Base-by-base conservation (phyloP, 805 yeast species). In the Candida dajiaensis region DNA sequence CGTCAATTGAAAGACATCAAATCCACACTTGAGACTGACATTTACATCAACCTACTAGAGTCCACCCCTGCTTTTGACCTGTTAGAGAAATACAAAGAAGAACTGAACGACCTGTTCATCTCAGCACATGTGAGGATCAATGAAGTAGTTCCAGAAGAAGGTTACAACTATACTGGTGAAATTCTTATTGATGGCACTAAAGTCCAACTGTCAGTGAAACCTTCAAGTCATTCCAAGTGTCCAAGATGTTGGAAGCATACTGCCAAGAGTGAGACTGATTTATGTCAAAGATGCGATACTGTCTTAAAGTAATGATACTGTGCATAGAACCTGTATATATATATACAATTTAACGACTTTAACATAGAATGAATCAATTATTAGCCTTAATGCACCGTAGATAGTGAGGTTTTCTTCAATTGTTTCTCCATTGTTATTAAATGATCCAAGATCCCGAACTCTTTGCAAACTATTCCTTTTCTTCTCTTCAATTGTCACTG, bases 241-340 rank as follows among this genome's bases (percentile, higher is more conserved):
- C 96, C 96, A 7, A 76, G 99, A 61, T 94, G 99, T 66, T 94
- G 99, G 99, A 87, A 87, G 58, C 81, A 67, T 59, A 77, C 77
- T 8, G 70, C 95, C 0, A 64, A 58, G 0, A 55, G 50, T 0
- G 80, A 73, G 31, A 78, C 78, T 11, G 63, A 62, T 1, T 67
- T 89, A 25, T 92, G 99, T 63, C 38, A 45, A 1, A 76, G 94
- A 54, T 92, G 98, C 67, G 70, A 67, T 3, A 66, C 65, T 6
- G 76, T 65, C 9, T 50, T 62, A 11, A 35, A 46, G 19, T 20
- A 44, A 40, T 19, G 19, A 19, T 13, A 28, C 11, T 15, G 35
- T 29, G 11, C 35, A 36, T 28, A 23, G 15, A 21, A 42, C 36
- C 16, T 37, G 20, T 37, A 37, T 4, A 37, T 37, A 37, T 37